A percentile compares a stretch with the other conserved stretches of the same genome.
These are phyloP conservation scores for Auricularia sp. DNA, from an alignment of 768 basidiomycete species.

Conservation along the genomic window DNA sequence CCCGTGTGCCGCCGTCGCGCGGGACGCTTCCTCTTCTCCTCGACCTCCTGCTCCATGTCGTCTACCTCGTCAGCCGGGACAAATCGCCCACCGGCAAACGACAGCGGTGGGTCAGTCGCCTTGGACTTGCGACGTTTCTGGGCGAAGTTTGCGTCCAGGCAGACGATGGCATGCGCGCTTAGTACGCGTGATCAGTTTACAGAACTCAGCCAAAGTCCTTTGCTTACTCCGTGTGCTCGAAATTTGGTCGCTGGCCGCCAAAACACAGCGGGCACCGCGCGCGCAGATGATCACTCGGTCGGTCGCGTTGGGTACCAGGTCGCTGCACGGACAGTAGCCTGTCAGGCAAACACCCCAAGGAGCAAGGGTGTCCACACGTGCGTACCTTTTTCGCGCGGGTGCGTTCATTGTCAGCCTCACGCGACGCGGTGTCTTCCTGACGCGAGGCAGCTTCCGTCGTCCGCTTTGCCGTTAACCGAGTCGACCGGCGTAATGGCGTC, in stretches of 20 bases:
- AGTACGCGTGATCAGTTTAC: not conserved
- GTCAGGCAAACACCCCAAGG: too few species aligned
- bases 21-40: not conserved
- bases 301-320: not conserved
- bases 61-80: not conserved
- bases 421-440: too few species aligned
- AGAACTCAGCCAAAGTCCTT: not conserved
- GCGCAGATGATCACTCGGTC: not conserved
- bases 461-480: too few species aligned
- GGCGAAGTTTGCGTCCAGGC: constrained; percentile 4
- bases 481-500: too few species aligned
- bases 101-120: not conserved
- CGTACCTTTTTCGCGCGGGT: too few species aligned
- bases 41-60: not conserved
- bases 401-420: too few species aligned
- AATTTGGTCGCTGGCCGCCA: not conserved
- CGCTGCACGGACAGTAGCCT: not conserved
- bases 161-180: constrained; percentile 1
- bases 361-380: too few species aligned
- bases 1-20: not conserved
- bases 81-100: not conserved
- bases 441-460: too few species aligned
- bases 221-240: not conserved
- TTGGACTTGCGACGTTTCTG: not conserved
- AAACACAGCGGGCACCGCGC: constrained; percentile 2